These are phyloP conservation scores for Biscogniauxia sp. DNA, from an alignment of 2,329 filamentous ascomycete species.

Conservation along the genomic window DNA sequence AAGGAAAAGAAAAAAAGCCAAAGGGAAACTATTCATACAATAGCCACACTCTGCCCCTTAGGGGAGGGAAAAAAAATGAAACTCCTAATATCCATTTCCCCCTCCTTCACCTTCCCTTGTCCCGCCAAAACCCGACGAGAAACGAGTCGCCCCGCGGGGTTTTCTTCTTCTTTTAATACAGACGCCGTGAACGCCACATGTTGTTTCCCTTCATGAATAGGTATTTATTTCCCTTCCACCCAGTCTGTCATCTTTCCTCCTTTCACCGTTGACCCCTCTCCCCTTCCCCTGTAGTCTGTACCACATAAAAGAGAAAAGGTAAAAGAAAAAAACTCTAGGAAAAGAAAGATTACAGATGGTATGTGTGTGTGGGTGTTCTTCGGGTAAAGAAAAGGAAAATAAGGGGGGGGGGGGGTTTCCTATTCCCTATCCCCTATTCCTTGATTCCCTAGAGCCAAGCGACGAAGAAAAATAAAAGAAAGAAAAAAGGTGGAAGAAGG, in stretches of 20 bases:
- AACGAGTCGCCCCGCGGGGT: too few species aligned
- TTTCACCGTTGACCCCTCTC: background rate
- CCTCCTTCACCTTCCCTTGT: background rate
- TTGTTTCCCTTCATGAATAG: background rate
- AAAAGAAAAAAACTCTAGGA: background rate
- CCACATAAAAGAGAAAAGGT: background rate
- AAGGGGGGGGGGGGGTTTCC: background rate
- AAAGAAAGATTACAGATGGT: background rate
- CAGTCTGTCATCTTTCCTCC: background rate
- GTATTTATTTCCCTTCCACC: background rate
- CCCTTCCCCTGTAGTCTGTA: background rate
- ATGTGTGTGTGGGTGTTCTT: background rate
- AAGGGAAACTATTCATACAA: background rate
- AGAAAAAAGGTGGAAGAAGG: too few species aligned
- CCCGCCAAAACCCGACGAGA: background rate
- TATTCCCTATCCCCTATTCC: too few species aligned
- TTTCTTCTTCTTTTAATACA: background rate
- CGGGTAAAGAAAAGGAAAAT: background rate
- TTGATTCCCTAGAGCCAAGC: too few species aligned
- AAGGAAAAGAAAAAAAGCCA: background rate
- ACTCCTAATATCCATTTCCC: too few species aligned
- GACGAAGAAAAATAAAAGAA: too few species aligned
- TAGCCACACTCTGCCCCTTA: slow-evolving; percentile 5
- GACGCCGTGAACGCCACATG: background rate
- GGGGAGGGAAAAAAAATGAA: too few species aligned